phyloP scores from a whole-genome alignment of 441 rosid species.

The Gossypium gossypioides region DNA sequence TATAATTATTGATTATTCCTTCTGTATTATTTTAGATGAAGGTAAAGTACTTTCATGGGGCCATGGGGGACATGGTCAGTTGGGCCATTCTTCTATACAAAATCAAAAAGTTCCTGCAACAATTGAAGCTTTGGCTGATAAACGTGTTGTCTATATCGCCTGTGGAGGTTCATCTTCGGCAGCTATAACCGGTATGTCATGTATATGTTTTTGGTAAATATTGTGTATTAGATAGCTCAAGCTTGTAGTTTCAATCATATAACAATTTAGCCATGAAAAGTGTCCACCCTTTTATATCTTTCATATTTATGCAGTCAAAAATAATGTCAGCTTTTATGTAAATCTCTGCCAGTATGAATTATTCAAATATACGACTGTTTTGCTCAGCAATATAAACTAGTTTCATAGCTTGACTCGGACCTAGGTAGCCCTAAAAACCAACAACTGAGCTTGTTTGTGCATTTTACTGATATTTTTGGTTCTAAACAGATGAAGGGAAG shows the following conservation, averaged over 20 bases:
- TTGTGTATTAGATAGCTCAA: slow-evolving; percentile 1
- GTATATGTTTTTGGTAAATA: not conserved
- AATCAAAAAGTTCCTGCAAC: slow-evolving; percentile 47
- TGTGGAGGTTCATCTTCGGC: slow-evolving; percentile 87
- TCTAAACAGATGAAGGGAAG: slow-evolving; percentile 56
- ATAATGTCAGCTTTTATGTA: not conserved
- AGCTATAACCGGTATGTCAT: slow-evolving; percentile 53
- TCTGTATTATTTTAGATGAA: slow-evolving; percentile 39
- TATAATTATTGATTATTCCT: slow-evolving; percentile 2
- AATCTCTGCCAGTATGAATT: not conserved
- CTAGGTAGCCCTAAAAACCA: not conserved
- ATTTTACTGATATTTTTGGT: not conserved
- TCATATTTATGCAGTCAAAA: not conserved
- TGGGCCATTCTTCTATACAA: slow-evolving; percentile 53
- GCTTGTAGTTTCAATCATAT: not conserved
- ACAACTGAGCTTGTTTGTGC: not conserved
- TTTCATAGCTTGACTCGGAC: not conserved
- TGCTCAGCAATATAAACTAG: not conserved
- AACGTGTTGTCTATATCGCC: slow-evolving; percentile 46
- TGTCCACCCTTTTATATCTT: not conserved
- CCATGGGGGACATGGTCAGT: slow-evolving; percentile 84
- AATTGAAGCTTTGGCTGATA: slow-evolving; percentile 55
- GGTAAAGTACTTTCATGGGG: slow-evolving; percentile 92
- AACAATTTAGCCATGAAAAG: not conserved
- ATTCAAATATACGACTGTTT: not conserved